Base-by-base conservation (phyloP, 176 grass and related monocot genomes). In the Carex parvula region DNA sequence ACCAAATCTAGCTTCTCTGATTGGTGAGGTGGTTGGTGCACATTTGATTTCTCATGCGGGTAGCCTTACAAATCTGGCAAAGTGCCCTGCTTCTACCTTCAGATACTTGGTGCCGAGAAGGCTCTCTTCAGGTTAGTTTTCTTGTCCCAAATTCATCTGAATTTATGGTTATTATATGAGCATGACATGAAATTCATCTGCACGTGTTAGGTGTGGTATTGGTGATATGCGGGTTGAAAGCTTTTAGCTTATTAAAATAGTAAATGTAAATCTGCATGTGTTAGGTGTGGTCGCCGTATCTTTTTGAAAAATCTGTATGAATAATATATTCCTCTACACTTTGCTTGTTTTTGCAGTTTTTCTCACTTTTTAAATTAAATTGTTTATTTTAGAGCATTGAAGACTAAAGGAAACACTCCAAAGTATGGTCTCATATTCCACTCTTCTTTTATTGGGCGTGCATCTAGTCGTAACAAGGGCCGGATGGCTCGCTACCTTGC, bases 401-500 rank as follows among this genome's bases (percentile, higher is more conserved):
- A 92, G 87, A 99, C 96, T 37, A 15, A 22, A 79, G 96, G 96
- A 70, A 99, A 99, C 66, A 95, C 96, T 59, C 96, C 96, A 0
- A 99, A 99, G 77, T 95, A 99, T 87, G 96, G 93, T 32, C 93
- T 94, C 8, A 95, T 99, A 84, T 99, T 99, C 72, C 96, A 99
- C 85, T 99, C 96, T 1, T 95, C 96, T 48, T 99, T 99, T 50
- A 99, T 99, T 85, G 96, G 96, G 20, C 96, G 96, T 71, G 91
- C 96, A 77, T 89, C 96, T 88, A 79, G 91, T 16, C 79, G 85
- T 79, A 95, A 99, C 91, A 99, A 99, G 80, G 96, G 96, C 48
- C 91, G 93, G 67, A 91, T 99, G 92, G 96, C 96, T 80, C 91
- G 96, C 6, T 99, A 99, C 50, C 88, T 99, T 56, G 96, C 96